phyloP scores from a whole-genome alignment of 805 yeast species.

The Brettanomyces sp. region DNA sequence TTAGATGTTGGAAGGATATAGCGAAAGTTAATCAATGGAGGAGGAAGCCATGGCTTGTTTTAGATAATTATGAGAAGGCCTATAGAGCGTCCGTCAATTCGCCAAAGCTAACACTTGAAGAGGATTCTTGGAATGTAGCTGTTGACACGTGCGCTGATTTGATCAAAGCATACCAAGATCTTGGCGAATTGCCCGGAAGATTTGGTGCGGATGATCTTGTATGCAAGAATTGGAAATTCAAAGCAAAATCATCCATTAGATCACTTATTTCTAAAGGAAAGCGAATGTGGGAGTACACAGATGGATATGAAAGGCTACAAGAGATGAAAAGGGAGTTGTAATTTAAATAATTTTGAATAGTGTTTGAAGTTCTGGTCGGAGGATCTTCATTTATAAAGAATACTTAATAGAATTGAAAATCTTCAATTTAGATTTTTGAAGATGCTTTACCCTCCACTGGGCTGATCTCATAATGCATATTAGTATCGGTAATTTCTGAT shows the following conservation, averaged over 20 bases:
- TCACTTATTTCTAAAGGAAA: slow-evolving; percentile 74
- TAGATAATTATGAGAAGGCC: slow-evolving; percentile 81
- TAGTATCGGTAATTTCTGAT: neutral
- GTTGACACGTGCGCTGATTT: slow-evolving; percentile 72
- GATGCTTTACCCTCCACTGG: neutral
- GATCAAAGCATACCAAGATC: slow-evolving; percentile 75
- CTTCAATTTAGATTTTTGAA: too few species aligned
- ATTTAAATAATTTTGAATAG: neutral
- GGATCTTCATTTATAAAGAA: too few species aligned
- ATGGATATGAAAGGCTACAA: slow-evolving; percentile 61
- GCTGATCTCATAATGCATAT: neutral
- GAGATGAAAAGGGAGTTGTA: slow-evolving; percentile 37
- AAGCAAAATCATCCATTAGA: slow-evolving; percentile 63
- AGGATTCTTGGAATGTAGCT: slow-evolving; percentile 63
- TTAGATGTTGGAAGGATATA: slow-evolving; percentile 74
- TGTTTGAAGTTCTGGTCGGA: too few species aligned
- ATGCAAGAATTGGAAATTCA: slow-evolving; percentile 87
- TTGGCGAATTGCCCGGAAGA: slow-evolving; percentile 79
- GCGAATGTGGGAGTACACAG: slow-evolving; percentile 68
- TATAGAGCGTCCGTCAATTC: slow-evolving; percentile 60
- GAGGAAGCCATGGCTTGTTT: slow-evolving; percentile 75
- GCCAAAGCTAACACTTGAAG: slow-evolving; percentile 56
- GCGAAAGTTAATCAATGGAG: slow-evolving; percentile 85
- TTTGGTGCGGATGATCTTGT: slow-evolving; percentile 76
- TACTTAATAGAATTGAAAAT: too few species aligned